phyloP scores from a whole-genome alignment of 805 yeast genomes.

The Wickerhamomyces pijperi region DNA sequence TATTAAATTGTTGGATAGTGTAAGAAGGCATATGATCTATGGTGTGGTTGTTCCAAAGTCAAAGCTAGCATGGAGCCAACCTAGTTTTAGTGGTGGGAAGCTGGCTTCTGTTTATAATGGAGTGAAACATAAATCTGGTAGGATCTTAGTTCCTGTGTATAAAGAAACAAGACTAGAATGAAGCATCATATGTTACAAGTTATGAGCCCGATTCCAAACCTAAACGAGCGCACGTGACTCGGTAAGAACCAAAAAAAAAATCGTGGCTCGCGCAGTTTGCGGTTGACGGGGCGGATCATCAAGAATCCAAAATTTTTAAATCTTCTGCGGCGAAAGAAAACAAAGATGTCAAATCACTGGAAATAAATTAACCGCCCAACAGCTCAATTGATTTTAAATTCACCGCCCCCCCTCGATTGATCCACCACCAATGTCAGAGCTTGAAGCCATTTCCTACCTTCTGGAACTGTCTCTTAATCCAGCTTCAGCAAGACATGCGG shows the following conservation, averaged over 20 bases:
- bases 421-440: constrained; percentile 39
- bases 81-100: constrained; percentile 52
- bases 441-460: constrained; percentile 40
- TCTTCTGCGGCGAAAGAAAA: not conserved
- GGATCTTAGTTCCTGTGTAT: constrained; percentile 38
- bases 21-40: constrained; percentile 33
- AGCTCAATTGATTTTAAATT: no score
- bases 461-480: constrained; percentile 59
- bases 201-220: no score
- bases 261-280: no score
- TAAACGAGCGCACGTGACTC: no score
- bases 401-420: no score
- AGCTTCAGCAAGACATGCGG: constrained; percentile 55
- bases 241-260: no score
- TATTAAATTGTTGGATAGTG: constrained; percentile 29
- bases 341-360: not conserved
- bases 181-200: no score
- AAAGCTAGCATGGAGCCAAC: constrained; percentile 63
- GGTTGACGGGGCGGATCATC: no score
- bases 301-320: no score
- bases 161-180: not conserved
- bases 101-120: constrained; percentile 49
- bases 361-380: no score
- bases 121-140: constrained; percentile 41
- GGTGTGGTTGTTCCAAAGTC: constrained; percentile 32